Percentiles rank a stretch among this genome's conserved stretches.
These are phyloP conservation scores for Syzygium syzygioides DNA, from an alignment of 441 rosid species.

Conservation along the genomic window DNA sequence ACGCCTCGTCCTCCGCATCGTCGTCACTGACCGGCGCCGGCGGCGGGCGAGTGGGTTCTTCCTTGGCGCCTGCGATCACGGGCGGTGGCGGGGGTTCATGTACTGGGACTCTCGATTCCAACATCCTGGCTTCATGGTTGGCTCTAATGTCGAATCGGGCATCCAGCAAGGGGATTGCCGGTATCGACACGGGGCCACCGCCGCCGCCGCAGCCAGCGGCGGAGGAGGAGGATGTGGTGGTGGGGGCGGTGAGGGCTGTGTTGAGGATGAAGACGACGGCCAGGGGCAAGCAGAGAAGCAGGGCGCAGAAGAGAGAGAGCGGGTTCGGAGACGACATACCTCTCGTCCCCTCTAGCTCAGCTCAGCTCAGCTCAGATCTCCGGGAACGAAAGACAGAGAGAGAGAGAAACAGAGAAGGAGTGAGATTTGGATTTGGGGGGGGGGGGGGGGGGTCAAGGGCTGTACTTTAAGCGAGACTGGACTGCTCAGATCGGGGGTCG, in stretches of 20 bases:
- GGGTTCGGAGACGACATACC: slow-evolving; percentile 52
- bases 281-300: slow-evolving; percentile 51
- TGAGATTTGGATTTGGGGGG: background rate
- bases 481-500: background rate
- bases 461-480: background rate
- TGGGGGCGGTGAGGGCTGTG: background rate
- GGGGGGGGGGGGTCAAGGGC: background rate
- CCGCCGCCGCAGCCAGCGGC: background rate
- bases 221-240: slow-evolving; percentile 2
- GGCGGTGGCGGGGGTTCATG: background rate
- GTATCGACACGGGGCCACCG: background rate
- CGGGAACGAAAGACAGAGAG: background rate
- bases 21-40: slow-evolving; percentile 23
- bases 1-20: slow-evolving; percentile 20
- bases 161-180: background rate
- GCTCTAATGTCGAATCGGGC: background rate
- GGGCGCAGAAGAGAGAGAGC: slow-evolving; percentile 46
- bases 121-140: background rate
- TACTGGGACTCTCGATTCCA: background rate
- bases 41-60: background rate
- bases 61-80: background rate
- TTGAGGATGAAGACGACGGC: slow-evolving; percentile 44
- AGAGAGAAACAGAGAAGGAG: background rate
- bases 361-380: background rate
- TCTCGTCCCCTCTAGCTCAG: background rate